phyloP scores from a whole-genome alignment of 176 grass and related monocot genomes.

The Guadua angustifolia region DNA sequence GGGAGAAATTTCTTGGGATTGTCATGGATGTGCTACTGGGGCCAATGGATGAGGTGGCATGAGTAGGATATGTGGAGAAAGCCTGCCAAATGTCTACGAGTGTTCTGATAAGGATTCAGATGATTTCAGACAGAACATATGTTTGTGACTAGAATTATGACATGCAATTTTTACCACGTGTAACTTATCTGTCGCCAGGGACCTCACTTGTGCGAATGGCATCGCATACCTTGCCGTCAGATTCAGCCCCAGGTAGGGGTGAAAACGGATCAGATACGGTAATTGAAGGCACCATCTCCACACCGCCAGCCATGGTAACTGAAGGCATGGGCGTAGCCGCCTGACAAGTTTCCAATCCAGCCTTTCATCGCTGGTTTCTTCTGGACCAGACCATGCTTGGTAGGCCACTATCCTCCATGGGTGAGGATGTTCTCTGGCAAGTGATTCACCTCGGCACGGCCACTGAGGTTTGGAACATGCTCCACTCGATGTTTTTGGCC shows the following conservation, averaged over 20 bases:
- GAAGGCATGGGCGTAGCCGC: too few species aligned
- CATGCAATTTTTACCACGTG: not conserved
- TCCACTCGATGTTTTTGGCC: not conserved
- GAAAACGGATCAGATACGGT: too few species aligned
- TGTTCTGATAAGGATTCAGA: constrained; percentile 38
- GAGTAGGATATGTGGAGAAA: constrained; percentile 47
- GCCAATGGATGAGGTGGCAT: constrained; percentile 30
- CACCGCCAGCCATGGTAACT: too few species aligned
- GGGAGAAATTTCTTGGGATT: constrained; percentile 18
- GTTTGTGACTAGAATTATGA: not conserved
- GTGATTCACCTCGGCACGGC: not conserved
- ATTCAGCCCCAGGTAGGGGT: too few species aligned
- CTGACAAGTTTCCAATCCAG: too few species aligned
- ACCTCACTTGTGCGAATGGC: too few species aligned
- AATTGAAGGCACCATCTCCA: too few species aligned
- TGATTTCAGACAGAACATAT: constrained; percentile 13
- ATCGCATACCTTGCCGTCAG: too few species aligned
- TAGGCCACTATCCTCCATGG: not conserved
- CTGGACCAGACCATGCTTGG: not conserved
- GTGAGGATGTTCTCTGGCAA: not conserved
- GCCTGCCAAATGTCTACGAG: not conserved
- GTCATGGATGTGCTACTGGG: constrained; percentile 25
- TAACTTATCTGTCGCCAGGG: not conserved
- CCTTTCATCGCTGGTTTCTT: too few species aligned
- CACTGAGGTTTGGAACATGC: not conserved